Conservation (phyloP, 75 land plant genomes). For the Adiantum capillusveneris region DNA sequence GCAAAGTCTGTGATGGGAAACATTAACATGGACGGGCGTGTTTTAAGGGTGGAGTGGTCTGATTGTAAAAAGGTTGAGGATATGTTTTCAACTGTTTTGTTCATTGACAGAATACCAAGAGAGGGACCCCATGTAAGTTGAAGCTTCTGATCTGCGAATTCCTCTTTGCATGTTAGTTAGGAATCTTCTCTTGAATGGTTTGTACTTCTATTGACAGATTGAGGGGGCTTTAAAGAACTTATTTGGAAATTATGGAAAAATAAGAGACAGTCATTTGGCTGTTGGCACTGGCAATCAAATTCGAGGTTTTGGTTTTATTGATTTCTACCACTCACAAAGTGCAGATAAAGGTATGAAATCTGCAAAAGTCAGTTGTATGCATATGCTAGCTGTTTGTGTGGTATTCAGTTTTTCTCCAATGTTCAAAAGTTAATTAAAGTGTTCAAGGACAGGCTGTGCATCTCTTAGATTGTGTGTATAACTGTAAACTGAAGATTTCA, state of each 20-base stretch:
- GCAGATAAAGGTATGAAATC: slow-evolving; percentile 20
- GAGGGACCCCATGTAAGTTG: slow-evolving; percentile 17
- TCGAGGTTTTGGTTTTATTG: slow-evolving; percentile 24
- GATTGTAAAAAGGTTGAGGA: slow-evolving; percentile 14
- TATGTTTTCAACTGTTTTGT: slow-evolving; percentile 26
- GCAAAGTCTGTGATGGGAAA: slow-evolving; percentile 20
- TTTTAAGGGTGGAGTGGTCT: slow-evolving; percentile 21
- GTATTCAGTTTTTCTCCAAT: too few species aligned
- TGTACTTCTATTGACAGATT: slow-evolving; percentile 3
- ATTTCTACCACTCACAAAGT: slow-evolving; percentile 21
- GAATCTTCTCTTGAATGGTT: too few species aligned
- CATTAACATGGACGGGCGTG: slow-evolving; percentile 24
- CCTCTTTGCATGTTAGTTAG: too few species aligned
- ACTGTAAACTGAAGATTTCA: too few species aligned
- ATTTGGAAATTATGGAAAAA: slow-evolving; percentile 23
- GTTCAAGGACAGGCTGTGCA: too few species aligned
- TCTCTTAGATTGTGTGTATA: too few species aligned
- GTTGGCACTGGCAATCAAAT: slow-evolving; percentile 16
- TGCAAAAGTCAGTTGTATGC: too few species aligned
- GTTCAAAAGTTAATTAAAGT: too few species aligned
- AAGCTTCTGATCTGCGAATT: neutral
- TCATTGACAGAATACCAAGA: slow-evolving; percentile 23
- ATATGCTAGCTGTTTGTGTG: too few species aligned
- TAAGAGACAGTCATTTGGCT: slow-evolving; percentile 21
- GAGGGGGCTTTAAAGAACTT: slow-evolving; percentile 14